These are phyloP conservation scores for Diaporthe citrichinensis DNA, from an alignment of 2,329 filamentous ascomycete genomes.

Conservation along the genomic window DNA sequence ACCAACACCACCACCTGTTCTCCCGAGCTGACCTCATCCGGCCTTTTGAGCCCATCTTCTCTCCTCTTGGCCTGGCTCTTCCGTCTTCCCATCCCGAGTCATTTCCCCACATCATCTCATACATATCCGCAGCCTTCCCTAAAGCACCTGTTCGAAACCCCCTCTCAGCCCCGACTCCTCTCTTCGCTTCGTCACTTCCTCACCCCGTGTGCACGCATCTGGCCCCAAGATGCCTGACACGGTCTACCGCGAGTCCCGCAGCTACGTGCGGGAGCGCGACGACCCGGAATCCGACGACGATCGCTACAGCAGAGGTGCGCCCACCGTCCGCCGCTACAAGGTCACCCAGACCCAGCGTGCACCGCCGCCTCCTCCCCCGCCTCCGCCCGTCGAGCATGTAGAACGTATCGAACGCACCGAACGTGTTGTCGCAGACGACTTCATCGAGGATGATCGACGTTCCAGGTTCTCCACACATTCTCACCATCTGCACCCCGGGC, in stretches of 20 bases:
- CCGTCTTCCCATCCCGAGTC: slow-evolving; percentile 17
- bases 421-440: slow-evolving; percentile 48
- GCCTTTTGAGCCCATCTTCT: slow-evolving; percentile 11
- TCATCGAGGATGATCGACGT: slow-evolving; percentile 61
- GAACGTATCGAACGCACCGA: slow-evolving; percentile 58
- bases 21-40: slow-evolving; percentile 27
- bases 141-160: neutral
- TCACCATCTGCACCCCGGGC: slow-evolving; percentile 46
- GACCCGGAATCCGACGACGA: slow-evolving; percentile 60
- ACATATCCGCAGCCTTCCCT: slow-evolving; percentile 12
- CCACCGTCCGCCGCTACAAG: slow-evolving; percentile 67
- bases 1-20: slow-evolving; percentile 20
- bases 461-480: slow-evolving; percentile 57
- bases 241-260: slow-evolving; percentile 53
- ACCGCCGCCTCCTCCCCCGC: slow-evolving; percentile 25
- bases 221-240: slow-evolving; percentile 47
- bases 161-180: neutral
- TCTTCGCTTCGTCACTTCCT: neutral
- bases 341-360: slow-evolving; percentile 53
- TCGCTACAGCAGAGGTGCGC: slow-evolving; percentile 58
- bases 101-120: slow-evolving; percentile 27
- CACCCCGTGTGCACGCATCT: slow-evolving; percentile 33
- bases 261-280: slow-evolving; percentile 51
- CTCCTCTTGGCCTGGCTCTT: slow-evolving; percentile 13
- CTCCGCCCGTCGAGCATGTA: slow-evolving; percentile 46